These are phyloP conservation scores for Aciculosporium take DNA, from an alignment of 2,329 filamentous ascomycete genomes.

Conservation along the genomic window DNA sequence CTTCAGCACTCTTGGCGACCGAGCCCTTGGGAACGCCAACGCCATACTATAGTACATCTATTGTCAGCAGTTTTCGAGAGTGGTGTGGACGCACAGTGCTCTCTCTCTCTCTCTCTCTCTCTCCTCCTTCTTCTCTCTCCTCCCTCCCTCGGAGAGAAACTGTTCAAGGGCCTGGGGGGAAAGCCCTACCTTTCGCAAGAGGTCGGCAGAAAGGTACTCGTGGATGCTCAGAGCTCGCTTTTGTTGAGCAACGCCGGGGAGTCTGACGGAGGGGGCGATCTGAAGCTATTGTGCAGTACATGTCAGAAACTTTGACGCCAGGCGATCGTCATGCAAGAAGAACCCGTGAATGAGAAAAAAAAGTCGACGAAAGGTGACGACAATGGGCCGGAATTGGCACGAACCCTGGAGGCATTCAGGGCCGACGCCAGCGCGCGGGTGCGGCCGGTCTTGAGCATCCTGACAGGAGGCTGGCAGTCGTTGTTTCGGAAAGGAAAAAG, in stretches of 20 bases:
- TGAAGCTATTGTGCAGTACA: slow-evolving; percentile 11
- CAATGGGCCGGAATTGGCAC: slow-evolving; percentile 15
- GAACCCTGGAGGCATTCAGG: slow-evolving; percentile 63
- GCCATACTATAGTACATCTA: slow-evolving; percentile 54
- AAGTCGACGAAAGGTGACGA: background rate
- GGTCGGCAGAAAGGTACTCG: slow-evolving; percentile 91
- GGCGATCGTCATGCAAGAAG: slow-evolving; percentile 4
- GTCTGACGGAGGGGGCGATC: slow-evolving; percentile 35
- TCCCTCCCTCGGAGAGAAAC: background rate
- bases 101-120: too few relatives aligned
- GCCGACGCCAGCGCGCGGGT: slow-evolving; percentile 68
- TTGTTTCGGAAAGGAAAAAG: slow-evolving; percentile 7
- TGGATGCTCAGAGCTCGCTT: slow-evolving; percentile 86
- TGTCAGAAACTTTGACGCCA: slow-evolving; percentile 5
- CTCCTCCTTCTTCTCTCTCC: background rate
- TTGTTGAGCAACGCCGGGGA: slow-evolving; percentile 60
- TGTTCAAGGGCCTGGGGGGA: slow-evolving; percentile 6
- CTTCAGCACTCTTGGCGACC: slow-evolving; percentile 68
- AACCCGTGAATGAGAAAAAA: slow-evolving; percentile 1
- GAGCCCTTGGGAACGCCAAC: slow-evolving; percentile 82
- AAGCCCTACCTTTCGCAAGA: slow-evolving; percentile 55
- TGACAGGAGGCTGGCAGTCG: slow-evolving; percentile 16
- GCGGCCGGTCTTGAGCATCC: slow-evolving; percentile 81
- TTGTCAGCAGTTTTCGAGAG: slow-evolving; percentile 6
- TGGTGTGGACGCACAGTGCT: too few relatives aligned